A percentile compares a stretch with the other conserved stretches of the same genome.
These are phyloP conservation scores for Cyberlindnera nakhonratchasimensis DNA, from an alignment of 805 yeast species.

Conservation along the genomic window DNA sequence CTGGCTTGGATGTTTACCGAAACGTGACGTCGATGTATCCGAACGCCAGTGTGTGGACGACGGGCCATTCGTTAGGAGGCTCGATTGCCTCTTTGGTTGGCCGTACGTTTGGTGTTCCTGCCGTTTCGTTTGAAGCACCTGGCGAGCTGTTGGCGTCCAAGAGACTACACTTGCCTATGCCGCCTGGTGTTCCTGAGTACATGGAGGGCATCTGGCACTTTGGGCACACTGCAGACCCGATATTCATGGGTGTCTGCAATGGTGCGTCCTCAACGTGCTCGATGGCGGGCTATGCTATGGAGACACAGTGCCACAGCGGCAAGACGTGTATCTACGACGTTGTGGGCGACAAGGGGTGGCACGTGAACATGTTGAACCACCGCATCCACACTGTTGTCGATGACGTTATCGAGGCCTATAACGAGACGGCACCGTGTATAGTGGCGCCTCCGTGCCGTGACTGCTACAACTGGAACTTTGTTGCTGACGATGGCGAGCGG, in stretches of 20 bases:
- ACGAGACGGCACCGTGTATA: constrained; percentile 70
- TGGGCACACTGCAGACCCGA: constrained; percentile 97
- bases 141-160: constrained; percentile 83
- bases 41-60: constrained; percentile 73
- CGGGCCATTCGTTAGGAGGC: constrained; percentile 96
- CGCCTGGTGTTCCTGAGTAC: constrained; percentile 81
- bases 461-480: constrained; percentile 85
- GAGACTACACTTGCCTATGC: constrained; percentile 84
- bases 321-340: constrained; percentile 84
- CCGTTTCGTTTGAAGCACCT: constrained; percentile 88
- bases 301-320: constrained; percentile 91
- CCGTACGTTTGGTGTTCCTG: constrained; percentile 86
- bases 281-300: constrained; percentile 95
- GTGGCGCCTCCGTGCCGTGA: constrained; percentile 83
- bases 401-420: constrained; percentile 66
- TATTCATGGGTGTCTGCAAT: constrained; percentile 93
- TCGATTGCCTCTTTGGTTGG: constrained; percentile 78
- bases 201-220: constrained; percentile 89
- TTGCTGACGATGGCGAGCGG: constrained; percentile 31
- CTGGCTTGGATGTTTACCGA: constrained; percentile 70
- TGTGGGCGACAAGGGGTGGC: constrained; percentile 88
- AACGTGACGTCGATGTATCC: constrained; percentile 71
- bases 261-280: constrained; percentile 90
- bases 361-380: constrained; percentile 81
- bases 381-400: constrained; percentile 89